Percentiles rank a stretch among this genome's conserved stretches.
These are phyloP conservation scores for Porphyrellus cyaneotinctus DNA, from an alignment of 768 basidiomycete genomes.

Conservation along the genomic window DNA sequence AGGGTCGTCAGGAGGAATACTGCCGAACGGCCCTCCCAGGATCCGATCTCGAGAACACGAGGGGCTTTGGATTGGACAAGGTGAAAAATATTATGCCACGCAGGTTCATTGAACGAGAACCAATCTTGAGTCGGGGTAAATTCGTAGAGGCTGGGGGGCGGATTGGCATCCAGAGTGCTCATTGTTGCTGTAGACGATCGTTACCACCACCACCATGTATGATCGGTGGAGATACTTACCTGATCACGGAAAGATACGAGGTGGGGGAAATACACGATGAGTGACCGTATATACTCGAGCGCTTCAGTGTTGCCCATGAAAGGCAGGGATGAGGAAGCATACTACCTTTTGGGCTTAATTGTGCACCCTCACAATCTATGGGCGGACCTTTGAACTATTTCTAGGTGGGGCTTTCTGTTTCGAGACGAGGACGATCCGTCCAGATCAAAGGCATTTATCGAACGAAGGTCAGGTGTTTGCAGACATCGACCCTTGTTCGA, in stretches of 20 bases:
- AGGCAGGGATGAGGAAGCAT: neutral
- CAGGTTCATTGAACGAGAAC: constrained; percentile 44
- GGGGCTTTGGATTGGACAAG: constrained; percentile 37
- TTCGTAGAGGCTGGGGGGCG: constrained; percentile 22
- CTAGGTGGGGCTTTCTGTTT: neutral
- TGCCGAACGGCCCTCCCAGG: constrained; percentile 63
- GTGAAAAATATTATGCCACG: constrained; percentile 42
- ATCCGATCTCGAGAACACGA: constrained; percentile 54
- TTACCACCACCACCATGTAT: neutral
- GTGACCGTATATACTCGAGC: constrained; percentile 8
- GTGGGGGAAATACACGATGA: neutral
- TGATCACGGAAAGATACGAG: neutral
- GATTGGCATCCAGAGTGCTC: constrained; percentile 3
- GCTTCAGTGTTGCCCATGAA: neutral
- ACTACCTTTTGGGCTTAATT: constrained; percentile 10
- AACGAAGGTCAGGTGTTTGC: neutral
- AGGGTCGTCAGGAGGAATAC: constrained; percentile 50
- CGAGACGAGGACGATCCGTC: neutral
- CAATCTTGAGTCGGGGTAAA: constrained; percentile 56
- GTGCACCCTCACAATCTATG: neutral
- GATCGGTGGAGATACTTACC: neutral
- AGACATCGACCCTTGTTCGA: neutral
- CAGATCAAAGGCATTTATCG: neutral
- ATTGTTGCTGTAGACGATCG: constrained; percentile 11
- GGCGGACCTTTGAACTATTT: neutral